Conservation (phyloP, 768 basidiomycete species). For the Crucibulum laeve region DNA sequence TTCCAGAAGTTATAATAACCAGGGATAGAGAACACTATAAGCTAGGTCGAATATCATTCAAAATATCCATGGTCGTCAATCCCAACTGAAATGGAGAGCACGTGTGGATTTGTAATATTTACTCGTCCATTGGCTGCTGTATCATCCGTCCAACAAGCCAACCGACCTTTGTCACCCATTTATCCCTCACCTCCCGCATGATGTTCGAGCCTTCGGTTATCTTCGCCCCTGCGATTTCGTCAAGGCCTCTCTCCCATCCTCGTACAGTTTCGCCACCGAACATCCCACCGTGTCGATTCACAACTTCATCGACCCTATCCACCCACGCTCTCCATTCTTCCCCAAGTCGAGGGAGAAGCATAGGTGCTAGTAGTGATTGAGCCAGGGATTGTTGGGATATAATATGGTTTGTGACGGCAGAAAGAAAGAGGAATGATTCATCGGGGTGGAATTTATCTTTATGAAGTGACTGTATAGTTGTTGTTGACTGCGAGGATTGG, state of each 20-base stretch:
- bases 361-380: conserved; percentile 51
- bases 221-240: conserved; percentile 58
- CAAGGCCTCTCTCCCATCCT: conserved; percentile 66
- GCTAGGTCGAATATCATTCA: too few species aligned
- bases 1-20: too few species aligned
- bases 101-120: conserved; percentile 3
- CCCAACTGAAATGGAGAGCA: too few species aligned
- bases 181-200: conserved; percentile 44
- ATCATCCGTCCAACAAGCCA: conserved; percentile 65
- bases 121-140: conserved; percentile 32
- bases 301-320: conserved; percentile 58
- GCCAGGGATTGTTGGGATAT: conserved; percentile 65
- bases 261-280: conserved; percentile 68
- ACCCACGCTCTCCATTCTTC: conserved; percentile 83
- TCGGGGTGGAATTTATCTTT: conserved; percentile 67
- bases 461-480: conserved; percentile 41
- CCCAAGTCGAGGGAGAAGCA: conserved; percentile 58
- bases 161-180: conserved; percentile 71
- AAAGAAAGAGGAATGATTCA: conserved; percentile 72
- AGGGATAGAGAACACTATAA: too few species aligned
- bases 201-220: conserved; percentile 26
- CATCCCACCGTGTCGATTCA: conserved; percentile 75
- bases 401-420: conserved; percentile 63
- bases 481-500: conserved; percentile 28
- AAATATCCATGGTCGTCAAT: too few species aligned